These are phyloP conservation scores for Hamiltosporidium magnivora DNA, from an alignment of 371 early-diverging fungal species.

Conservation along the genomic window DNA sequence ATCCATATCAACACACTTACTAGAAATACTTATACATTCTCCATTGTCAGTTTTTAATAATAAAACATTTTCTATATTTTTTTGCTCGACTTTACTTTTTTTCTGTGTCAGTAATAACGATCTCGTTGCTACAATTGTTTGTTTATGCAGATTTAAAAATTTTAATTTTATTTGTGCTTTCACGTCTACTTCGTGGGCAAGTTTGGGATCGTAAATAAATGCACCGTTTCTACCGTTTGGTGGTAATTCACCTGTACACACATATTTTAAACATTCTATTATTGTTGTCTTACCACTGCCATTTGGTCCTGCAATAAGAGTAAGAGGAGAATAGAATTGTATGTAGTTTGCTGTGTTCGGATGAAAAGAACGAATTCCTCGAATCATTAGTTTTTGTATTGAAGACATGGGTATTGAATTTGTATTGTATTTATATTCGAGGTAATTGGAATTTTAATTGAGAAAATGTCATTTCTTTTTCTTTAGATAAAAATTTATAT, in stretches of 20 bases:
- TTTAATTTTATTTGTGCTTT: conserved; percentile 79
- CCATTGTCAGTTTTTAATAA: conserved; percentile 61
- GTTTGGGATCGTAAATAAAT: conserved; percentile 87
- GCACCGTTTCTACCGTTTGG: conserved; percentile 71
- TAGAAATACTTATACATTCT: conserved; percentile 60
- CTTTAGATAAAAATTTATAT: too few species aligned
- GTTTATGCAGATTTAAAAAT: conserved; percentile 66
- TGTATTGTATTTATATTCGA: neutral
- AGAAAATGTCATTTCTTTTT: too few species aligned
- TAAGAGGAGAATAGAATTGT: conserved; percentile 77
- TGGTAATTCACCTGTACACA: conserved; percentile 83
- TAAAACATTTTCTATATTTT: conserved; percentile 65
- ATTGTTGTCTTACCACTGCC: conserved; percentile 97
- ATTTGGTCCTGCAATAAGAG: conserved; percentile 91
- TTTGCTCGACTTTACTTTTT: conserved; percentile 60
- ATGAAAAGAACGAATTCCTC: conserved; percentile 84
- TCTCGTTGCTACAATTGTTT: conserved; percentile 65
- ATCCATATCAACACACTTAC: conserved; percentile 73
- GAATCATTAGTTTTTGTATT: conserved; percentile 62
- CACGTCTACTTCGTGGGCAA: conserved; percentile 62
- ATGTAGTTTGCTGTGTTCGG: conserved; percentile 64
- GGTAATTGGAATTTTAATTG: too few species aligned
- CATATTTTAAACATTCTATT: conserved; percentile 89
- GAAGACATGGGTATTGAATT: neutral
- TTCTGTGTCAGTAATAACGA: conserved; percentile 66